Conservation (phyloP, 106 monocot species). For the Narthecium ossifragum region DNA sequence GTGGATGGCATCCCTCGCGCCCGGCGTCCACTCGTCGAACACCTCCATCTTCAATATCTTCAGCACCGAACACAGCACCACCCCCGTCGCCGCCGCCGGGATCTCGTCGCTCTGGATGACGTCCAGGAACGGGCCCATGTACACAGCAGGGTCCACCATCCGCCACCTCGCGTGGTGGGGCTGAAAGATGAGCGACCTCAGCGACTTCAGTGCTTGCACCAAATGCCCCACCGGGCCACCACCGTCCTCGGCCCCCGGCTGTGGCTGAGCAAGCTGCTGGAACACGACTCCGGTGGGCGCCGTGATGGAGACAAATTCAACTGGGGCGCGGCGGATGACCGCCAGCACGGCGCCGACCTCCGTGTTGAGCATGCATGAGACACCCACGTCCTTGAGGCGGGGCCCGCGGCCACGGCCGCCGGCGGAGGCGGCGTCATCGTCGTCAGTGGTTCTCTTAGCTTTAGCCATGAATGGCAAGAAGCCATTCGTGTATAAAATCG, state of each 20-base stretch:
- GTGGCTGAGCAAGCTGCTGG: too few species aligned
- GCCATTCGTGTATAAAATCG: too few species aligned
- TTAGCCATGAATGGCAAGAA: too few species aligned
- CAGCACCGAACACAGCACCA: slow-evolving; percentile 59
- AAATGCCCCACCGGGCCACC: too few species aligned
- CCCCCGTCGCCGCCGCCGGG: slow-evolving; percentile 68
- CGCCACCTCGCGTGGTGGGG: slow-evolving; percentile 31
- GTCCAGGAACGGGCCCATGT: slow-evolving; percentile 64
- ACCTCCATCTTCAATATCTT: slow-evolving; percentile 65
- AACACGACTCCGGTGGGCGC: slow-evolving; percentile 22
- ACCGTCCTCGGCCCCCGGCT: too few species aligned
- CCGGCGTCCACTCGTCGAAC: slow-evolving; percentile 67
- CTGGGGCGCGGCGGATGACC: slow-evolving; percentile 59
- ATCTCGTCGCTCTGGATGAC: slow-evolving; percentile 73
- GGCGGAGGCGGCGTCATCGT: not conserved
- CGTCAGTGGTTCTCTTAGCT: too few species aligned
- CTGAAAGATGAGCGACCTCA: slow-evolving; percentile 76
- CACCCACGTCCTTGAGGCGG: slow-evolving; percentile 37
- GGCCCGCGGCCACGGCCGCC: slow-evolving; percentile 15
- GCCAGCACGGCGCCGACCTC: slow-evolving; percentile 81
- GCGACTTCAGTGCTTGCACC: slow-evolving; percentile 67
- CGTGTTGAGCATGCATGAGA: slow-evolving; percentile 97
- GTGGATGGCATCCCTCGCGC: slow-evolving; percentile 70
- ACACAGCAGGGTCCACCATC: slow-evolving; percentile 38
- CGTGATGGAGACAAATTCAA: slow-evolving; percentile 2